A percentile compares a stretch with the other conserved stretches of the same genome.
These are phyloP conservation scores for Phytophthora crassamura DNA, from an alignment of 352 stramenopile genomes.

Conservation along the genomic window DNA sequence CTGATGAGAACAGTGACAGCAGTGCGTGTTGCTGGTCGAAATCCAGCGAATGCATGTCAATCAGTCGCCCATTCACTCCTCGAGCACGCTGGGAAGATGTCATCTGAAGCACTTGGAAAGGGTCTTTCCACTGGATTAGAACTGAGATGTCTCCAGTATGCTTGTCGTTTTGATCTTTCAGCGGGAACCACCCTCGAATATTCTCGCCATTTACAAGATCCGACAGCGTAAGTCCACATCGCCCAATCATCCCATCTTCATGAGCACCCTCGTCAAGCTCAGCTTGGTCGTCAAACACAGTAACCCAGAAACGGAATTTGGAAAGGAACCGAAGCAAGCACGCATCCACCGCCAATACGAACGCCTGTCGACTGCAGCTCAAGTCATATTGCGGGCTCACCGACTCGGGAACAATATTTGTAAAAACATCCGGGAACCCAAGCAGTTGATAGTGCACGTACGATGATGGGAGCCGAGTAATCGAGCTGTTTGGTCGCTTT, in stretches of 20 bases:
- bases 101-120: constrained; percentile 73
- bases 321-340: constrained; percentile 84
- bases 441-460: constrained; percentile 94
- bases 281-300: constrained; percentile 86
- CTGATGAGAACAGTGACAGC: constrained; percentile 60
- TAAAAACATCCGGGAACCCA: constrained; percentile 90
- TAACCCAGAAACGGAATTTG: constrained; percentile 84
- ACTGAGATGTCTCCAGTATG: constrained; percentile 74
- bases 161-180: constrained; percentile 63
- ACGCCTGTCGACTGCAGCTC: constrained; percentile 63
- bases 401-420: constrained; percentile 77
- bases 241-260: constrained; percentile 75
- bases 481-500: constrained; percentile 40
- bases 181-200: constrained; percentile 75
- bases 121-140: constrained; percentile 79
- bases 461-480: constrained; percentile 59
- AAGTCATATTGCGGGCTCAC: constrained; percentile 81
- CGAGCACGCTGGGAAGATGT: constrained; percentile 40
- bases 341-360: constrained; percentile 72
- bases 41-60: constrained; percentile 65
- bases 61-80: constrained; percentile 33
- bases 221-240: constrained; percentile 69
- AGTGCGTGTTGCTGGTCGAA: constrained; percentile 78
- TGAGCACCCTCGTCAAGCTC: constrained; percentile 41
- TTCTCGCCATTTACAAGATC: constrained; percentile 75